These are phyloP conservation scores for Megacollybia marginata DNA, from an alignment of 768 basidiomycete species.

Conservation along the genomic window DNA sequence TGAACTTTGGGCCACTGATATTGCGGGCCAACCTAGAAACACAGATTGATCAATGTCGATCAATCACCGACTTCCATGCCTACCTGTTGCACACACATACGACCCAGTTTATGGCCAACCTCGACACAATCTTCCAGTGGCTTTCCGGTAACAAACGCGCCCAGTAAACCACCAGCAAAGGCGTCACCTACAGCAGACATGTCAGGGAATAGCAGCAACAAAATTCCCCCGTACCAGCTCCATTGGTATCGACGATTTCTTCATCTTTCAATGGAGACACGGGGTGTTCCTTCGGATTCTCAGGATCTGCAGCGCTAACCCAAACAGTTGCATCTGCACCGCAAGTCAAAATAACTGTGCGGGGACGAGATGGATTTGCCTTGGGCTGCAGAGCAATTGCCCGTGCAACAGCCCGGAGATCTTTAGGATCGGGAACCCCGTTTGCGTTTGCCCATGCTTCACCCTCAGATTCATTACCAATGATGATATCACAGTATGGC, in stretches of 20 bases:
- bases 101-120: conserved; percentile 80
- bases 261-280: conserved; percentile 52
- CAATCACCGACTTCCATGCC: conserved; percentile 8
- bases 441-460: conserved; percentile 74
- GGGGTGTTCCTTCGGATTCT: conserved; percentile 45
- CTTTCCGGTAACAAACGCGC: conserved; percentile 77
- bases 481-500: conserved; percentile 80
- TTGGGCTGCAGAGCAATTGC: conserved; percentile 73
- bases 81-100: conserved; percentile 80
- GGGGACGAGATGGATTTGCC: conserved; percentile 65
- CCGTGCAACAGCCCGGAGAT: conserved; percentile 63
- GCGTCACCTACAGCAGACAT: conserved; percentile 57
- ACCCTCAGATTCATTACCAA: conserved; percentile 97
- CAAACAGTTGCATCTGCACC: conserved; percentile 75
- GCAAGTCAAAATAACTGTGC: conserved; percentile 87
- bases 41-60: neutral
- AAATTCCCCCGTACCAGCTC: conserved; percentile 52
- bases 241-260: conserved; percentile 93
- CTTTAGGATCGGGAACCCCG: conserved; percentile 57
- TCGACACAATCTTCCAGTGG: conserved; percentile 67
- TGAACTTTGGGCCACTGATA: conserved; percentile 46
- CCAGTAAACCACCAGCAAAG: conserved; percentile 94
- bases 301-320: conserved; percentile 52
- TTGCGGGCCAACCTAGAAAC: conserved; percentile 38
- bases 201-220: too few species aligned